A percentile compares a stretch with the other conserved stretches of the same genome.
Evolutionary conservation across 2,329 filamentous ascomycete species (phyloP).

Genomic region (Bipolaris victoriae): DNA sequence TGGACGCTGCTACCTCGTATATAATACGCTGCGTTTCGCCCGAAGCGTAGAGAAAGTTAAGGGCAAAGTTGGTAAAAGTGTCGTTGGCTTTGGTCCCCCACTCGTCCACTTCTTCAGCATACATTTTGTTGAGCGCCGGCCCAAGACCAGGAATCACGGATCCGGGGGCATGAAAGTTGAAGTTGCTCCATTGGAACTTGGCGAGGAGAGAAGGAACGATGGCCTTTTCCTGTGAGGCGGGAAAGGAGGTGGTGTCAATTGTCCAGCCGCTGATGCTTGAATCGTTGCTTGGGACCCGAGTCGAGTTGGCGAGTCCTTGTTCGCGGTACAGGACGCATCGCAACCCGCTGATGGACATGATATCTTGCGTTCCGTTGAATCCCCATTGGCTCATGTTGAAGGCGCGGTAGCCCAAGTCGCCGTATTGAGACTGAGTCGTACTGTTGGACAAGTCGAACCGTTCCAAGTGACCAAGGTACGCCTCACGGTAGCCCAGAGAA

Average conservation of each 20-base stretch:
- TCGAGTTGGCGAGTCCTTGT: background rate
- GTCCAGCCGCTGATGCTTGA: background rate
- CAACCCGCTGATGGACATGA: background rate
- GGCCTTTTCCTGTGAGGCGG: background rate
- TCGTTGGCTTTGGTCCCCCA: background rate
- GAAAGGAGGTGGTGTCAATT: background rate
- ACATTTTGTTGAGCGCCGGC: background rate
- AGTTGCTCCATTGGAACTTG: constrained; percentile 3
- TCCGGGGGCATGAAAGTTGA: constrained; percentile 10
- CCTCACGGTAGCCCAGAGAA: constrained; percentile 1
- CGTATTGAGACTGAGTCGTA: background rate
- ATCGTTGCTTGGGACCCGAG: background rate
- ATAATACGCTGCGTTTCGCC: constrained; percentile 21
- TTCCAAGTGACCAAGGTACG: constrained; percentile 1
- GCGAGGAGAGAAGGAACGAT: constrained; percentile 1
- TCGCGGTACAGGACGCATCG: background rate
- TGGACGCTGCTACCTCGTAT: constrained; percentile 20
- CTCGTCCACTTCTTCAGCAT: background rate
- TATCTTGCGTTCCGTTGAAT: background rate
- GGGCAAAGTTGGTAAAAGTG: constrained; percentile 7
- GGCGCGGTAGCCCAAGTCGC: background rate
- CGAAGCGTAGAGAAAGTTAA: constrained; percentile 21
- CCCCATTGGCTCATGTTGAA: background rate
- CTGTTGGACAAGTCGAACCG: background rate
- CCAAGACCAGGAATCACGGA: constrained; percentile 2